Conservation (phyloP, 176 grass and related monocot species). For the Oropetium thomaeum region DNA sequence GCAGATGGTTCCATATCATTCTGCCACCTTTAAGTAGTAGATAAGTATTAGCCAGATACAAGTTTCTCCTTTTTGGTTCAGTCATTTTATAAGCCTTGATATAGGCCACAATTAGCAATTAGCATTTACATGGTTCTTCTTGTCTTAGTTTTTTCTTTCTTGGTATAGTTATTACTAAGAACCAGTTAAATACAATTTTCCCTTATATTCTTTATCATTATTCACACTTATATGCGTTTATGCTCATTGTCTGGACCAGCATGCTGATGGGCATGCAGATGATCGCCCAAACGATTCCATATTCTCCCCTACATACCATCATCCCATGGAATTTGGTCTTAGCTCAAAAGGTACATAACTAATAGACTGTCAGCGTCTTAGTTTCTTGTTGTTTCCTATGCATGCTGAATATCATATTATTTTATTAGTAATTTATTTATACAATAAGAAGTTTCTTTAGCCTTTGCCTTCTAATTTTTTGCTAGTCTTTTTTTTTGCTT, state of each 20-base stretch:
- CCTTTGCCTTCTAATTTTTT: background rate
- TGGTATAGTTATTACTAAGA: background rate
- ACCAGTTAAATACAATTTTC: background rate
- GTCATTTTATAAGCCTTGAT: background rate
- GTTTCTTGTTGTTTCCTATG: background rate
- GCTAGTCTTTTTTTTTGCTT: background rate
- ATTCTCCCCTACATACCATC: conserved; percentile 87
- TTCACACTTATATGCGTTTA: background rate
- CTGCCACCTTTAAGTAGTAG: background rate
- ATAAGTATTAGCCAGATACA: background rate
- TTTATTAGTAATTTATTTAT: background rate
- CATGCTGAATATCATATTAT: background rate
- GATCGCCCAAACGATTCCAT: conserved; percentile 49
- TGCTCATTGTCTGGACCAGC: conserved; percentile 27
- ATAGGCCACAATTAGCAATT: background rate
- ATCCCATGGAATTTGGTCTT: conserved; percentile 56
- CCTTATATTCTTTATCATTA: conserved; percentile 10
- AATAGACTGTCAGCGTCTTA: conserved; percentile 2
- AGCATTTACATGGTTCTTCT: background rate
- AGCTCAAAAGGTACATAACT: conserved; percentile 37
- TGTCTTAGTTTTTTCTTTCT: background rate
- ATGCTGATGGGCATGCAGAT: conserved; percentile 35
- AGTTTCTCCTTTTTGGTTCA: background rate
- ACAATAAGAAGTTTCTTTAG: background rate
- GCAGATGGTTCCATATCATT: background rate